Percentiles rank a stretch among this genome's conserved stretches.
These are phyloP conservation scores for Lipomyces starkeyi DNA, from an alignment of 805 yeast genomes.

Conservation along the genomic window DNA sequence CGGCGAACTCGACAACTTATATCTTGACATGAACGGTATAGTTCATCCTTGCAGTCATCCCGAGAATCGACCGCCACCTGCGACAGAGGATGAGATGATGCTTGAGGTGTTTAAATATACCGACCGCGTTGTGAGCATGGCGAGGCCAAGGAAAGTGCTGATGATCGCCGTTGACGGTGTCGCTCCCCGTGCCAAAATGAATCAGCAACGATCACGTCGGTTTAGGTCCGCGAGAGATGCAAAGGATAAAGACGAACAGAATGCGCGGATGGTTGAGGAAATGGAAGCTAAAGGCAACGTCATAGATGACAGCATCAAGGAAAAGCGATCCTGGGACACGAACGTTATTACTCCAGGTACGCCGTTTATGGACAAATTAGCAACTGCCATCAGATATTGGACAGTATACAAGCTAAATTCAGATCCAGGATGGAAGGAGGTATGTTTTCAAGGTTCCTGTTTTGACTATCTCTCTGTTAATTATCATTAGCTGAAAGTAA, in stretches of 20 bases:
- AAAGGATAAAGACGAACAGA: conserved; percentile 72
- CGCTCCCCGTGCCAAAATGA: conserved; percentile 98
- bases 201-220: conserved; percentile 93
- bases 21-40: conserved; percentile 98
- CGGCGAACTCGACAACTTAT: conserved; percentile 92
- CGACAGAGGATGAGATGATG: conserved; percentile 96
- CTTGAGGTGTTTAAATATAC: conserved; percentile 91
- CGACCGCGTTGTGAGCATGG: conserved; percentile 88
- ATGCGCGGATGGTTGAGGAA: conserved; percentile 63
- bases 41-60: conserved; percentile 99
- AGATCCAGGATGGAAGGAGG: conserved; percentile 92
- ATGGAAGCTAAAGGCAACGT: conserved; percentile 69
- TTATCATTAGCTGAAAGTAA: conserved; percentile 62
- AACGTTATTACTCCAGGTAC: conserved; percentile 99
- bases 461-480: neutral
- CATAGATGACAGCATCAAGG: conserved; percentile 76
- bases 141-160: conserved; percentile 89
- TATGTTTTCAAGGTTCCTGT: conserved; percentile 7
- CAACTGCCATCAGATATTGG: conserved; percentile 86
- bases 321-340: conserved; percentile 87
- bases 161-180: conserved; percentile 99
- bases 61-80: conserved; percentile 94
- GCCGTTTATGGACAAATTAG: conserved; percentile 92
- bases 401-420: conserved; percentile 82
- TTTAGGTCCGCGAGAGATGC: conserved; percentile 93